A percentile compares a stretch with the other conserved stretches of the same genome.
phyloP scores from a whole-genome alignment of 768 basidiomycete genomes.

The Russula compacta region DNA sequence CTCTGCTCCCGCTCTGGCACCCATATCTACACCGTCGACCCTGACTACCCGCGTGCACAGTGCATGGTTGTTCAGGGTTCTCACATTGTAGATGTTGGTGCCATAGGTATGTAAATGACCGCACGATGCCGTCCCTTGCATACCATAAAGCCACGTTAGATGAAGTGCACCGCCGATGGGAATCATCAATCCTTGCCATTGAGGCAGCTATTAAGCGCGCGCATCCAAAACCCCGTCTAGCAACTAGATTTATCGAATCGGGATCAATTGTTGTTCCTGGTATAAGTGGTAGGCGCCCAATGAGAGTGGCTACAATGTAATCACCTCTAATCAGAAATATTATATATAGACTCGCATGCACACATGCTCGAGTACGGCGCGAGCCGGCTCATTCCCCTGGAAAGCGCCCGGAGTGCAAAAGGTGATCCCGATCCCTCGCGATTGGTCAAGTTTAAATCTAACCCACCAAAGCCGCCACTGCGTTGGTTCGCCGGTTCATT shows the following conservation, averaged over 20 bases:
- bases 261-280: slow-evolving; percentile 65
- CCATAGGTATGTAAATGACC: slow-evolving; percentile 37
- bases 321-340: slow-evolving; percentile 16
- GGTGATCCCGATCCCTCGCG: slow-evolving; percentile 30
- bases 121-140: neutral
- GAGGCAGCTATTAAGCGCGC: slow-evolving; percentile 20
- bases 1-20: slow-evolving; percentile 49
- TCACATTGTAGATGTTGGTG: slow-evolving; percentile 45
- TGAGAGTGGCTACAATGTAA: neutral
- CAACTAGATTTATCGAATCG: slow-evolving; percentile 41
- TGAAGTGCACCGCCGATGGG: slow-evolving; percentile 36
- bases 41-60: slow-evolving; percentile 39
- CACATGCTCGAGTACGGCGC: slow-evolving; percentile 77
- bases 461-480: slow-evolving; percentile 45
- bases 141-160: slow-evolving; percentile 26
- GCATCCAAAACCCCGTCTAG: slow-evolving; percentile 24
- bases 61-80: slow-evolving; percentile 52
- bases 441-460: slow-evolving; percentile 1
- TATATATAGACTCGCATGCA: slow-evolving; percentile 59
- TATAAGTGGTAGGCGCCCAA: slow-evolving; percentile 46
- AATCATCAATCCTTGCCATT: slow-evolving; percentile 21
- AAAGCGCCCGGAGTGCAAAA: slow-evolving; percentile 48
- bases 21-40: slow-evolving; percentile 62
- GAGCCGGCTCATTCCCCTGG: slow-evolving; percentile 51
- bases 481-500: slow-evolving; percentile 53